These are phyloP conservation scores for Barnettozyma hawaiiensis DNA, from an alignment of 1,139 yeast species.

Conservation along the genomic window DNA sequence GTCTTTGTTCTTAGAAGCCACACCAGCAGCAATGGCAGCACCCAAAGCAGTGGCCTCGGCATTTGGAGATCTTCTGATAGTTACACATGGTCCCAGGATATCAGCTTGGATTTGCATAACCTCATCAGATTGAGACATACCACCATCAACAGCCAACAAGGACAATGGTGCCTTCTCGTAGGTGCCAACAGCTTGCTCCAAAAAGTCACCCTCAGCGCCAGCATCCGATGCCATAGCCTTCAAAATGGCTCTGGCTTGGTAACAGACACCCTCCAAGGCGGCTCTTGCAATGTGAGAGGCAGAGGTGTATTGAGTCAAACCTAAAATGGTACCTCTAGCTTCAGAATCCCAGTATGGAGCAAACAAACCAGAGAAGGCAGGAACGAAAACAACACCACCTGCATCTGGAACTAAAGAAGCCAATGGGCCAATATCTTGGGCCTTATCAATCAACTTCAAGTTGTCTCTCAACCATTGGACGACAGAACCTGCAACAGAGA, in stretches of 20 bases:
- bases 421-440: constrained; percentile 86
- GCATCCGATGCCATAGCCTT: constrained; percentile 88
- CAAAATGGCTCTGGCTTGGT: constrained; percentile 85
- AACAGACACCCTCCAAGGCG: constrained; percentile 92
- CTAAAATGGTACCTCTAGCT: constrained; percentile 89
- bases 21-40: constrained; percentile 93
- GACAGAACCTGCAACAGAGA: constrained; percentile 93
- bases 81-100: constrained; percentile 79
- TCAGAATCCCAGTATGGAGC: constrained; percentile 97
- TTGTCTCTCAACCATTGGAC: constrained; percentile 95
- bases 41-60: constrained; percentile 94
- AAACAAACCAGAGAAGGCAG: constrained; percentile 90
- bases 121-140: constrained; percentile 88
- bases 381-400: constrained; percentile 92
- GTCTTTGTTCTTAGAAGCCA: constrained; percentile 49
- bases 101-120: constrained; percentile 95
- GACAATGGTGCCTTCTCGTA: constrained; percentile 44
- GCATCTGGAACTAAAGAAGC: constrained; percentile 77
- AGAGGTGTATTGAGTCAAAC: constrained; percentile 84
- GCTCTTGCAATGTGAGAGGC: constrained; percentile 90
- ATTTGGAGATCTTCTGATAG: constrained; percentile 74
- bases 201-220: constrained; percentile 41
- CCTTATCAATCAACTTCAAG: constrained; percentile 71
- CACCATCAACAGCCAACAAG: constrained; percentile 82
- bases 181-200: constrained; percentile 33